Evolutionary conservation across 345 rosid species (phyloP).

Genomic region (Turnera subulata): DNA sequence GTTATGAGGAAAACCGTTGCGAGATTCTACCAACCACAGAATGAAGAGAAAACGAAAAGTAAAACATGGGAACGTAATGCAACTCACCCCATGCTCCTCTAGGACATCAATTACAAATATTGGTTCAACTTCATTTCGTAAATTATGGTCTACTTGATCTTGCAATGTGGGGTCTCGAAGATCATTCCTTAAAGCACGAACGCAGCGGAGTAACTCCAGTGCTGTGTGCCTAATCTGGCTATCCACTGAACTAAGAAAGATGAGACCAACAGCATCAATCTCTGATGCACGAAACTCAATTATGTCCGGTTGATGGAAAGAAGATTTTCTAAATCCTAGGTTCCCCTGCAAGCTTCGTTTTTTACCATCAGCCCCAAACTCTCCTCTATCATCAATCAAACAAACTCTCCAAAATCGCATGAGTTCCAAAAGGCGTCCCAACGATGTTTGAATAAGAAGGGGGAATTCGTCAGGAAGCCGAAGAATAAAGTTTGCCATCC

Average conservation of each 20-base stretch:
- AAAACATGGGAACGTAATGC: conserved; percentile 11
- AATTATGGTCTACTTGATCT: conserved; percentile 56
- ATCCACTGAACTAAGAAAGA: conserved; percentile 91
- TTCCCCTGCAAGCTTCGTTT: conserved; percentile 43
- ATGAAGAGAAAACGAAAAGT: conserved; percentile 8
- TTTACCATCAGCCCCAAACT: conserved; percentile 40
- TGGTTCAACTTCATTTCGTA: conserved; percentile 77
- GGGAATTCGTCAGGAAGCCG: conserved; percentile 97
- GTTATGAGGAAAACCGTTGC: neutral
- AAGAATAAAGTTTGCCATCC: conserved; percentile 93
- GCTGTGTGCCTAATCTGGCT: conserved; percentile 98
- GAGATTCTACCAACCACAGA: conserved; percentile 5
- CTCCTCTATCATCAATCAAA: conserved; percentile 64
- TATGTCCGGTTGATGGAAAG: conserved; percentile 65
- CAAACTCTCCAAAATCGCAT: conserved; percentile 99
- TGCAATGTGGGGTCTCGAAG: conserved; percentile 52
- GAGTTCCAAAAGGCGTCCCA: conserved; percentile 90
- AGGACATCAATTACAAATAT: conserved; percentile 90
- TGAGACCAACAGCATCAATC: conserved; percentile 95
- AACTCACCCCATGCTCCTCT: conserved; percentile 94
- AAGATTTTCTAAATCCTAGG: conserved; percentile 64
- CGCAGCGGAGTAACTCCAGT: conserved; percentile 89
- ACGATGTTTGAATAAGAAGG: conserved; percentile 92
- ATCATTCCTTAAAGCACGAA: conserved; percentile 89
- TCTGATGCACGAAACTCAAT: conserved; percentile 87